Evolutionary conservation across 305 asterid genomes (phyloP), one percentile per base, ranked within the genome.

Genomic region (Ruellia speciosa): DNA sequence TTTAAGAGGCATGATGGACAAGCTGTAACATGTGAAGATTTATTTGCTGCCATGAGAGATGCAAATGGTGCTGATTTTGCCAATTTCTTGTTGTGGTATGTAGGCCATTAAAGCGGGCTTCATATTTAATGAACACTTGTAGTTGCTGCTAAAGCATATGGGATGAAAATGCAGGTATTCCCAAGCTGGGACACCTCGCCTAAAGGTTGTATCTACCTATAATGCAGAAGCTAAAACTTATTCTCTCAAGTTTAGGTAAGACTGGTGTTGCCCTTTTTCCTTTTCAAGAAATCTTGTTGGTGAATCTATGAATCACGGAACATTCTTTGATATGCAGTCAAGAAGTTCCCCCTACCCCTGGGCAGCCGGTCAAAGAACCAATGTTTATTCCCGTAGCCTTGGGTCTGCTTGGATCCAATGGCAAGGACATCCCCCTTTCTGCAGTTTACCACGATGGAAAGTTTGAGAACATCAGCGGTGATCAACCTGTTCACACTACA

Each of bases 11-110:
- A 92, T 17, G 99, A 88, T 56, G 99, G 96, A 49, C 95, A 92
- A 73, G 97, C 99, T 46, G 99, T 88, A 70, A 86, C 95, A 9
- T 88, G 96, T 40, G 99, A 92, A 74, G 96, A 92, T 59, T 86
- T 92, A 67, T 86, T 73, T 75, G 95, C 97, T 55, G 90, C 99
- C 58, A 88, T 92, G 99, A 75, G 94, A 69, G 99, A 88, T 82
- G 99, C 97, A 51, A 92, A 92, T 67, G 83, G 71, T 76, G 90
- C 79, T 47, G 94, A 92, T 65, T 82, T 88, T 54, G 51, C 89
- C 66, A 88, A 84, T 75, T 92, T 88, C 76, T 78, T 92, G 78
- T 69, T 75, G 63, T 92, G 97, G 99, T 92, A 75, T 43, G 72
- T 37, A 52, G 2, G 14, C 15, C 15, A n/a, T 48, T 48, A 41